Conservation (phyloP, 1,139 yeast genomes). For the Debaryomyces psychrophilus region DNA sequence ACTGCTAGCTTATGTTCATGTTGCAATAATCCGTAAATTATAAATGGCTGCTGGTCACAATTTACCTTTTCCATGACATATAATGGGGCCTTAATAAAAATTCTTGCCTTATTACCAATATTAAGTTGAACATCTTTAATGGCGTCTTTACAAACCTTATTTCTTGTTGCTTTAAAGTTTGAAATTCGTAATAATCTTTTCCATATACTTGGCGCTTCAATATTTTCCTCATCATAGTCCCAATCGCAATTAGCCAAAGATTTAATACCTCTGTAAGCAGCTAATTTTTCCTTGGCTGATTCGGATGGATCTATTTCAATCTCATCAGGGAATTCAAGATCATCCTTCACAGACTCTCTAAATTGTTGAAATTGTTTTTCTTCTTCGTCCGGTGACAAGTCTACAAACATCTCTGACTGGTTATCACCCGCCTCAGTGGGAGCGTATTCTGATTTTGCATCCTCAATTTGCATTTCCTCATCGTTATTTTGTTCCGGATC, state of each 20-base stretch:
- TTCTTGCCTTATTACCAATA: conserved; percentile 66
- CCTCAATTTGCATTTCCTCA: conserved; percentile 32
- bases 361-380: conserved; percentile 71
- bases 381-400: conserved; percentile 81
- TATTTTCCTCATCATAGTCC: conserved; percentile 85
- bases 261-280: conserved; percentile 84
- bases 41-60: conserved; percentile 52
- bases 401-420: conserved; percentile 68
- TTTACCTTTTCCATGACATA: conserved; percentile 47
- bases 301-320: conserved; percentile 78
- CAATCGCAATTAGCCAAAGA: conserved; percentile 79
- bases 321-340: conserved; percentile 94
- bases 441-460: conserved; percentile 5
- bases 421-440: conserved; percentile 48
- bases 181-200: conserved; percentile 69
- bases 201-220: conserved; percentile 80
- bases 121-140: conserved; percentile 58
- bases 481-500: conserved; percentile 38
- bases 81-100: conserved; percentile 66
- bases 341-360: conserved; percentile 75
- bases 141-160: conserved; percentile 67
- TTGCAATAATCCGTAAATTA: conserved; percentile 71
- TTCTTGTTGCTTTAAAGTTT: conserved; percentile 78
- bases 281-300: conserved; percentile 73
- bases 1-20: conserved; percentile 89